Conservation (phyloP, 2,329 filamentous ascomycete genomes). For the Alternaria metachromatica region DNA sequence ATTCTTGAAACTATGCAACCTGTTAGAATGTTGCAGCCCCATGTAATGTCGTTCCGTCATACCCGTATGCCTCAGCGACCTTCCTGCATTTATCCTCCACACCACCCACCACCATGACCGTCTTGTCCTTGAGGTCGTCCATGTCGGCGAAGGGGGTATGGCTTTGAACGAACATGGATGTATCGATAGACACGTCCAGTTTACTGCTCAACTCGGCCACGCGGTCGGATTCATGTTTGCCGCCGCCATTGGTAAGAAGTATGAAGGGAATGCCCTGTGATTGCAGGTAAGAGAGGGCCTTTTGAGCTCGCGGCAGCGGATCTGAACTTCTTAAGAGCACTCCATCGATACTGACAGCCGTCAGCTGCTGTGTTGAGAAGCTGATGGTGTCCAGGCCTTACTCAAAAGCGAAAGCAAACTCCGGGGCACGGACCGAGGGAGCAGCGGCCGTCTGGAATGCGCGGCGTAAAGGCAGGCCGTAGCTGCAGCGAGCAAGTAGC, state of each 20-base stretch:
- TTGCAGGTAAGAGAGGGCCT: constrained; percentile 76
- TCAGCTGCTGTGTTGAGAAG: constrained; percentile 25
- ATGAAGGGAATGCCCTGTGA: constrained; percentile 85
- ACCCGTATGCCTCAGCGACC: constrained; percentile 69
- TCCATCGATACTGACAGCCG: constrained; percentile 76
- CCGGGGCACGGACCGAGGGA: constrained; percentile 52
- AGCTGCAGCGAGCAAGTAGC: constrained; percentile 21
- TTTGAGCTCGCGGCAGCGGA: constrained; percentile 77
- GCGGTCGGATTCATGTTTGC: constrained; percentile 77
- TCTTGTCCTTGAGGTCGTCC: constrained; percentile 64
- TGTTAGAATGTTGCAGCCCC: not conserved
- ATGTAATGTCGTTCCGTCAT: not conserved
- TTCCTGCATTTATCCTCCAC: constrained; percentile 65
- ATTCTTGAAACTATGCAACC: constrained; percentile 57
- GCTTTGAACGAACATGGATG: constrained; percentile 80
- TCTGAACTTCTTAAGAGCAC: constrained; percentile 86
- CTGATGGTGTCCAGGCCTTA: constrained; percentile 44
- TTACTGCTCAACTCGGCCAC: constrained; percentile 72
- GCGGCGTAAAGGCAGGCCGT: constrained; percentile 23
- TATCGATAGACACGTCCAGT: constrained; percentile 69
- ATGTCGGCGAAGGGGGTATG: constrained; percentile 84
- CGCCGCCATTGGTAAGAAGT: constrained; percentile 93
- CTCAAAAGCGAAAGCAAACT: constrained; percentile 66
- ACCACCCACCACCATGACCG: constrained; percentile 57
- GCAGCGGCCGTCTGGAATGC: constrained; percentile 34